Base-by-base conservation (phyloP, 73 alveolate genomes). In the Paramecium tetraurelia region DNA sequence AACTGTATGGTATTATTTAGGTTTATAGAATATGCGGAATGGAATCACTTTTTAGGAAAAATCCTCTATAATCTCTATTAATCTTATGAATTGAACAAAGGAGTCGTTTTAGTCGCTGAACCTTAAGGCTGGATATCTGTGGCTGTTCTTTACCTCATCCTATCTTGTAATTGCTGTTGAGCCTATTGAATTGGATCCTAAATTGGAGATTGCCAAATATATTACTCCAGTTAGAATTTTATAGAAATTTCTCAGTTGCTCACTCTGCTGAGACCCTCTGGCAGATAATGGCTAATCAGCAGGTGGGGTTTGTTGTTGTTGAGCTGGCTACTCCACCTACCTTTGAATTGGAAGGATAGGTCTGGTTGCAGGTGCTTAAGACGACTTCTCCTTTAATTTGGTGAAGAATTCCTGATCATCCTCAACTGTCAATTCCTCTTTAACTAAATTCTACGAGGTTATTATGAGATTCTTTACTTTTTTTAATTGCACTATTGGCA, bases 391-490 rank as follows among this genome's bases (percentile, higher is more conserved):
- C 33, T 48, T 80, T 22, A 48, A 24, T 48, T 80, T 80, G 2
- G 27, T 24, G 12, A 80, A 48, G 12, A 43, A 80, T 24, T 80
- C 90, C 7, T 80, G 18, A 46, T 80, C 90, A n/a, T 80, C 90
- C 18, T 80, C 90, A 9, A 46, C 90, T 22, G 35, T 35, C 57
- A 80, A 44, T 80, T 80, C 90, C 38, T 80, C 90, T 80, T 80
- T 80, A 21, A 22, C 35, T 41, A 22, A 5, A 44, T 80, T 80
- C 72, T 46, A 31, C 43, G 3, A 43, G 24, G 14, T 27, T 14
- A 6, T 2, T 18, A 18, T 0, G 16, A 22, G 11, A 63, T n/a
- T n/a, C 29, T 48, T 27, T 63, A 63, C 84, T 63, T 63, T 63
- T 20, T 63, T 63, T 7, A 33, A 63, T 33, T 31, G 24, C 9